Evolutionary conservation across 2,329 filamentous ascomycete genomes (phyloP).

Genomic region (Fonsecaea monophora): DNA sequence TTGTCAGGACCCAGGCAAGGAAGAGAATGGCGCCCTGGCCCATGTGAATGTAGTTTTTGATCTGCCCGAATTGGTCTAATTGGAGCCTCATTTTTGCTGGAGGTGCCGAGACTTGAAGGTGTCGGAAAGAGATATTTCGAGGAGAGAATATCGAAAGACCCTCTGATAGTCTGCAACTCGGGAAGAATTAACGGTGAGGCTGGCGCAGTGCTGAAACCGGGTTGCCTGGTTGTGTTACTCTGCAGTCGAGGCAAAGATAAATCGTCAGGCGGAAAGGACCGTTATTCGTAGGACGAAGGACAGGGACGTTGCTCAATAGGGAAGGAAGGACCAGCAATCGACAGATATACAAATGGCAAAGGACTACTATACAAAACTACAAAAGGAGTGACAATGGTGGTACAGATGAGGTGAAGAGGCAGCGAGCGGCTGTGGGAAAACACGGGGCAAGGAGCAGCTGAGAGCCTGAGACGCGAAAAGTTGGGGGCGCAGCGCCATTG

Average conservation of each 20-base stretch:
- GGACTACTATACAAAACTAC: background rate
- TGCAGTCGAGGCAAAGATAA: background rate
- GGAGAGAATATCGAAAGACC: background rate
- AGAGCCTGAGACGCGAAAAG: background rate
- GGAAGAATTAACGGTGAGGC: background rate
- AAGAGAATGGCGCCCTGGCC: constrained; percentile 64
- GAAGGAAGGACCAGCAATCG: background rate
- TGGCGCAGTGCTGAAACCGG: background rate
- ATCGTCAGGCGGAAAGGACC: constrained; percentile 5
- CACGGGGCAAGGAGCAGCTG: background rate
- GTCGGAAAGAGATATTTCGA: constrained; percentile 1
- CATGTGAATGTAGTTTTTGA: constrained; percentile 63
- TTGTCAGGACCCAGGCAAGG: constrained; percentile 63
- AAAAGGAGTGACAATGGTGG: background rate
- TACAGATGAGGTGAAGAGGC: background rate
- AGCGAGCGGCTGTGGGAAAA: background rate
- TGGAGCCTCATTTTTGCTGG: constrained; percentile 36
- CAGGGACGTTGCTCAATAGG: background rate
- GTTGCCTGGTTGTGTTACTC: constrained; percentile 17
- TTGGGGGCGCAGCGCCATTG: constrained; percentile 4
- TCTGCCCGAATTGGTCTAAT: constrained; percentile 54
- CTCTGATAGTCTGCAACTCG: background rate
- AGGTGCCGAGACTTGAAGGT: background rate
- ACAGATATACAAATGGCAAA: background rate
- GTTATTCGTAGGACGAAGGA: constrained; percentile 10